Percentiles rank a stretch among this genome's conserved stretches.
Evolutionary conservation across 805 yeast species (phyloP).

Genomic region (Pichia insulana): DNA sequence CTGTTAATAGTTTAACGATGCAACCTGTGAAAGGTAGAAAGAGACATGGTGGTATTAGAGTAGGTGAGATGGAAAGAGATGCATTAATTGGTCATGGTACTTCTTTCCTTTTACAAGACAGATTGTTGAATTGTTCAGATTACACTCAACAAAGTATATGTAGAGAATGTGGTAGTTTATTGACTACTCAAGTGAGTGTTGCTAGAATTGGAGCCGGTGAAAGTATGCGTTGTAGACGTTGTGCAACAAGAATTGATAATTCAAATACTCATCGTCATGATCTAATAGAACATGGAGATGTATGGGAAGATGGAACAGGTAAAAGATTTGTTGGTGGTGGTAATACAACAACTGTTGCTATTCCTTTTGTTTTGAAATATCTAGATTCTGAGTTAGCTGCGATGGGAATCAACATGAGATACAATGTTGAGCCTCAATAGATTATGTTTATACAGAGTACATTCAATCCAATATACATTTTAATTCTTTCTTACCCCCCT

Average conservation of each 20-base stretch:
- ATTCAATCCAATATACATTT: too few species aligned
- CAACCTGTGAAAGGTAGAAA: slow-evolving; percentile 99
- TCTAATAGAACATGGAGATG: slow-evolving; percentile 56
- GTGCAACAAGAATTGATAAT: slow-evolving; percentile 65
- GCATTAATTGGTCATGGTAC: slow-evolving; percentile 98
- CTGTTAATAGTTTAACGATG: slow-evolving; percentile 93
- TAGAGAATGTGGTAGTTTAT: slow-evolving; percentile 85
- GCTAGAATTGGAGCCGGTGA: slow-evolving; percentile 84
- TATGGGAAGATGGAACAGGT: slow-evolving; percentile 98
- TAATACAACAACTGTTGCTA: slow-evolving; percentile 89
- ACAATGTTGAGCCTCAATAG: slow-evolving; percentile 65
- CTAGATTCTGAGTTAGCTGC: slow-evolving; percentile 93
- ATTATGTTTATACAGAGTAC: too few species aligned
- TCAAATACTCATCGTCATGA: slow-evolving; percentile 30
- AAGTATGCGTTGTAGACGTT: slow-evolving; percentile 78
- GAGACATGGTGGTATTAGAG: slow-evolving; percentile 98
- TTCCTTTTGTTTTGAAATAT: slow-evolving; percentile 93
- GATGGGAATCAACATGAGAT: slow-evolving; percentile 92
- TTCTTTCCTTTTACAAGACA: slow-evolving; percentile 87
- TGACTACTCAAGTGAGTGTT: slow-evolving; percentile 83
- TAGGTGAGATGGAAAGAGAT: slow-evolving; percentile 99
- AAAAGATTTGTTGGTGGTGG: slow-evolving; percentile 85
- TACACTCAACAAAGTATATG: slow-evolving; percentile 88
- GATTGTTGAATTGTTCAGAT: slow-evolving; percentile 90
- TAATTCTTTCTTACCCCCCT: neutral